Conservation (phyloP, 2,329 filamentous ascomycete species). For the Pezicula carpinea region DNA sequence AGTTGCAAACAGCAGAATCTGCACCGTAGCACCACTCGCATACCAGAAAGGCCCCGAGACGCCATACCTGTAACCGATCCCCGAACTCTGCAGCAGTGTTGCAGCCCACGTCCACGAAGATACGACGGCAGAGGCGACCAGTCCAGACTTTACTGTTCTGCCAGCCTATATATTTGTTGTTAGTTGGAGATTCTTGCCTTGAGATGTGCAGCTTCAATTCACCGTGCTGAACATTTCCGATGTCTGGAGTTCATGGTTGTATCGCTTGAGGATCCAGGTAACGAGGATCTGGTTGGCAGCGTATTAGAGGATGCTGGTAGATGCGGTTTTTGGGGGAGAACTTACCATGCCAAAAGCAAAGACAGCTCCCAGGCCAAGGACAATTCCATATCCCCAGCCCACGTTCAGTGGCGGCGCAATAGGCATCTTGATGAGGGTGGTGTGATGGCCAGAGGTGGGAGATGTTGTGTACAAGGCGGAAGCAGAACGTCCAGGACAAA, state of each 20-base stretch:
- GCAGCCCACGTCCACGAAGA: conserved; percentile 93
- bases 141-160: conserved; percentile 80
- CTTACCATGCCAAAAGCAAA: conserved; percentile 61
- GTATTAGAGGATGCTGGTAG: not conserved
- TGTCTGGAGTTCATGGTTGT: conserved; percentile 76
- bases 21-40: conserved; percentile 70
- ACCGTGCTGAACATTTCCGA: conserved; percentile 91
- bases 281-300: conserved; percentile 23
- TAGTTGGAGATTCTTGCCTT: too few species aligned
- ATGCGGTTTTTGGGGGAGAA: not conserved
- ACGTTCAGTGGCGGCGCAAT: conserved; percentile 26
- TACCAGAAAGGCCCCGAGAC: conserved; percentile 65
- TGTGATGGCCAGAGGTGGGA: not conserved
- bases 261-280: conserved; percentile 37
- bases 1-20: conserved; percentile 86
- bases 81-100: conserved; percentile 71
- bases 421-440: conserved; percentile 19
- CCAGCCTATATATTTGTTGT: conserved; percentile 53
- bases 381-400: conserved; percentile 59
- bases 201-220: too few species aligned
- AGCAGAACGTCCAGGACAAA: too few species aligned
- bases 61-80: conserved; percentile 78
- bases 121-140: conserved; percentile 86
- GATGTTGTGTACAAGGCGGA: too few species aligned
- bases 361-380: conserved; percentile 53